These are phyloP conservation scores for Suillus occidentalis DNA, from an alignment of 768 basidiomycete genomes.

Conservation along the genomic window DNA sequence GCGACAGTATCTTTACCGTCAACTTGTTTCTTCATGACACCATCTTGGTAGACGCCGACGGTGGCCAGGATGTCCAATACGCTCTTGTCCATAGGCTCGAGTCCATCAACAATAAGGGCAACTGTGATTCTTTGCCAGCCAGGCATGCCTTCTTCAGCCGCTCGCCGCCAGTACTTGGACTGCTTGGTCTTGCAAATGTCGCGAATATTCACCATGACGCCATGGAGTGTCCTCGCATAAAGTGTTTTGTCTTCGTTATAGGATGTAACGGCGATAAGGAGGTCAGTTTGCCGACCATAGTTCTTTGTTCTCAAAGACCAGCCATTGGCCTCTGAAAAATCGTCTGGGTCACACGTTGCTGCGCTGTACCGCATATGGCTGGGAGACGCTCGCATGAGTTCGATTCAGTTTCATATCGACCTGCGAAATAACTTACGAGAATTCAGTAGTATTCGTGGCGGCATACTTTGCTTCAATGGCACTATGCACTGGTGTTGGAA, in stretches of 20 bases:
- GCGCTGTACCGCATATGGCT: conserved; percentile 94
- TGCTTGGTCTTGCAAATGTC: conserved; percentile 97
- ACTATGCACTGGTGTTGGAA: conserved; percentile 79
- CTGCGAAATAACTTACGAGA: conserved; percentile 63
- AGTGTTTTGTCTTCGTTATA: conserved; percentile 93
- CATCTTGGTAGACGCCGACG: conserved; percentile 91
- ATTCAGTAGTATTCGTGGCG: conserved; percentile 78
- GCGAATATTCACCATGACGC: conserved; percentile 96
- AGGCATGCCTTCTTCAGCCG: conserved; percentile 80
- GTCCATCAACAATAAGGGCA: conserved; percentile 88
- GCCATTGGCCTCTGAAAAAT: conserved; percentile 76
- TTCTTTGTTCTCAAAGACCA: conserved; percentile 83
- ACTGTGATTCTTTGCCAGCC: conserved; percentile 92
- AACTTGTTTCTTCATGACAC: conserved; percentile 90
- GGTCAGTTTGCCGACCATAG: conserved; percentile 88
- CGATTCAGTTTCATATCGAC: background rate
- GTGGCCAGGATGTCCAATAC: conserved; percentile 88
- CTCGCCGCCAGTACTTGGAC: conserved; percentile 86
- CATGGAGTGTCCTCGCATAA: conserved; percentile 90
- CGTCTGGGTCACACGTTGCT: conserved; percentile 89
- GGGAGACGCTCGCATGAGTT: background rate
- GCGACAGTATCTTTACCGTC: conserved; percentile 88
- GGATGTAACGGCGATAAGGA: conserved; percentile 92
- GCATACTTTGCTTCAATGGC: conserved; percentile 82
- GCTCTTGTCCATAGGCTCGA: conserved; percentile 94